Conservation (phyloP, 1,284 basidiomycete species). For the Waitea zeae region DNA sequence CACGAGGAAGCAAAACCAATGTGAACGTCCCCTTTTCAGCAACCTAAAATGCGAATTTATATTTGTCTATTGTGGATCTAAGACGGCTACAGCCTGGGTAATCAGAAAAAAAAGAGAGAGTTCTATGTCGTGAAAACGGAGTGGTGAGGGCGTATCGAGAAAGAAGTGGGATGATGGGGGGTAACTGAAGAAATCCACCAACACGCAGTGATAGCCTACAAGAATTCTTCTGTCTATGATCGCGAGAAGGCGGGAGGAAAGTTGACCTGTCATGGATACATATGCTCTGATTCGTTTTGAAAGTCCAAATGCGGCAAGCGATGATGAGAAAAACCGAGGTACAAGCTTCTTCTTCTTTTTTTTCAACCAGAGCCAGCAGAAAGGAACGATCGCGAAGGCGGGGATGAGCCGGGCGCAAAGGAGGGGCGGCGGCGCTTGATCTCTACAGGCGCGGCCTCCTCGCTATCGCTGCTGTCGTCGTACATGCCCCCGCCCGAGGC, state of each 20-base stretch:
- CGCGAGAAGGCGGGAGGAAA: not conserved
- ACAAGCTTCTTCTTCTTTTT: conserved; percentile 6
- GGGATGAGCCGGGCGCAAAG: conserved; percentile 3
- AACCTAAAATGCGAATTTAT: not conserved
- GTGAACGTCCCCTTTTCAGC: not conserved
- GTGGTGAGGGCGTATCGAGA: not conserved
- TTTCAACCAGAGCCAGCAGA: conserved; percentile 7
- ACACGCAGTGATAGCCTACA: too few species aligned
- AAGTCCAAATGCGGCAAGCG: not conserved
- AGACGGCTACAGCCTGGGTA: not conserved
- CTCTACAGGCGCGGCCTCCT: conserved; percentile 3
- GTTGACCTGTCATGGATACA: not conserved
- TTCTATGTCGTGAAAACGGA: not conserved
- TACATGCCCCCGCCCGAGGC: conserved; percentile 14
- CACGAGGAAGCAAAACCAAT: too few species aligned
- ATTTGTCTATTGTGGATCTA: not conserved
- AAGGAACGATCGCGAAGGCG: conserved; percentile 11
- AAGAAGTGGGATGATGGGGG: not conserved
- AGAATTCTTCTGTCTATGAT: too few species aligned
- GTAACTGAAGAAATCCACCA: too few species aligned
- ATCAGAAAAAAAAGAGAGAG: not conserved
- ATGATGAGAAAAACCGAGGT: not conserved
- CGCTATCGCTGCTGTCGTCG: too few species aligned
- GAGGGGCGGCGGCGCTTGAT: conserved; percentile 1
- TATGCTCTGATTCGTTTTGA: too few species aligned